These are phyloP conservation scores for Carex scoparia DNA, from an alignment of 176 grass and related monocot species.

Conservation along the genomic window DNA sequence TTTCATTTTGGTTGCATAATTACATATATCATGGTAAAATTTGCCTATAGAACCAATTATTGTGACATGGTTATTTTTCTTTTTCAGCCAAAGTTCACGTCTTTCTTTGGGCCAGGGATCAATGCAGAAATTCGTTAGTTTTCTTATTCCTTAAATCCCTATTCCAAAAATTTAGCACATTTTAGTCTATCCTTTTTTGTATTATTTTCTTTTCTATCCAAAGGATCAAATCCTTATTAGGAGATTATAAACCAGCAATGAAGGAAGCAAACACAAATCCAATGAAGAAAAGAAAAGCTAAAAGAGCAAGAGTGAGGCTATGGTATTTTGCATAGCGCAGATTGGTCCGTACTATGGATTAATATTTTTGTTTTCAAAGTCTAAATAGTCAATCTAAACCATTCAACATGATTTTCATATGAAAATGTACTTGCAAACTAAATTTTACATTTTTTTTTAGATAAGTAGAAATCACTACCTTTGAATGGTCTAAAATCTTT, in stretches of 20 bases:
- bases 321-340: too few species aligned
- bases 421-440: too few species aligned
- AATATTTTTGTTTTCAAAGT: too few species aligned
- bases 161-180: not conserved
- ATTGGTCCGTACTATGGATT: too few species aligned
- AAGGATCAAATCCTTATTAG: not conserved
- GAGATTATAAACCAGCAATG: too few species aligned
- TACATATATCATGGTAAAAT: not conserved
- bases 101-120: slow-evolving; percentile 49
- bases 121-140: slow-evolving; percentile 42
- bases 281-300: not conserved
- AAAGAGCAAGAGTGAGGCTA: not conserved
- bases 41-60: not conserved
- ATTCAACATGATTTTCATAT: too few species aligned
- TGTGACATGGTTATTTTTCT: not conserved
- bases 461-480: too few species aligned
- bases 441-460: too few species aligned
- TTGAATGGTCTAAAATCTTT: too few species aligned
- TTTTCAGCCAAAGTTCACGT: slow-evolving; percentile 44
- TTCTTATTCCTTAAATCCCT: not conserved
- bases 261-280: not conserved
- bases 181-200: not conserved
- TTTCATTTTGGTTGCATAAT: not conserved
- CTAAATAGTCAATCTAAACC: too few species aligned
- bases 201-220: not conserved